Evolutionary conservation across 768 basidiomycete genomes (phyloP).

Genomic region (Sarcodon sp.): DNA sequence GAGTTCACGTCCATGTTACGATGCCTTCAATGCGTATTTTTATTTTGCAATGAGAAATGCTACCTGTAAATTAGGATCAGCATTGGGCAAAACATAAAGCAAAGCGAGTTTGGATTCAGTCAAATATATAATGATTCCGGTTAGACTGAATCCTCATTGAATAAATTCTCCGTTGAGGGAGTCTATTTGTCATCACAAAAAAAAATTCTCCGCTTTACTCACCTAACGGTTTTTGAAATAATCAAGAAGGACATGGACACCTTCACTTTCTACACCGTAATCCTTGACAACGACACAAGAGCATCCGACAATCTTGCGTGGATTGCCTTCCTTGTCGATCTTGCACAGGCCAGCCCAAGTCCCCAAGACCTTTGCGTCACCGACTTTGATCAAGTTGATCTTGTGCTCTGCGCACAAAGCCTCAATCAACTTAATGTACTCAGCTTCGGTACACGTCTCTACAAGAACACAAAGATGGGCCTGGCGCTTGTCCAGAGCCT

Average conservation of each 20-base stretch:
- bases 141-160: constrained; percentile 67
- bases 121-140: constrained; percentile 77
- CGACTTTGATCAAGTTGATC: constrained; percentile 98
- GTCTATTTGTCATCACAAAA: constrained; percentile 72
- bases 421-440: constrained; percentile 99
- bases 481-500: constrained; percentile 97
- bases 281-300: constrained; percentile 97
- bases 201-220: constrained; percentile 17
- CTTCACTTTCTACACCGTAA: constrained; percentile 91
- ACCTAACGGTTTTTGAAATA: constrained; percentile 92
- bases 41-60: constrained; percentile 2
- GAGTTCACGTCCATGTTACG: too few species aligned
- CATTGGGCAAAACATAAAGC: not conserved
- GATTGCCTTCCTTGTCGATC: constrained; percentile 98
- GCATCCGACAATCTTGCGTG: constrained; percentile 90
- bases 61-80: not conserved
- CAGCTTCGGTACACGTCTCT: constrained; percentile 97
- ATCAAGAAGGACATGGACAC: constrained; percentile 84
- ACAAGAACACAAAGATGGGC: constrained; percentile 98
- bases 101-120: constrained; percentile 35
- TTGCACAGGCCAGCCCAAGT: constrained; percentile 99
- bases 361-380: constrained; percentile 95
- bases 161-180: constrained; percentile 77
- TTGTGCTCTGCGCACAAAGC: constrained; percentile 99
- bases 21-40: not conserved